Percentiles rank a stretch among this genome's conserved stretches.
Evolutionary conservation across 2,329 filamentous ascomycete species (phyloP).

Genomic region (Achaetomium macrosporum): DNA sequence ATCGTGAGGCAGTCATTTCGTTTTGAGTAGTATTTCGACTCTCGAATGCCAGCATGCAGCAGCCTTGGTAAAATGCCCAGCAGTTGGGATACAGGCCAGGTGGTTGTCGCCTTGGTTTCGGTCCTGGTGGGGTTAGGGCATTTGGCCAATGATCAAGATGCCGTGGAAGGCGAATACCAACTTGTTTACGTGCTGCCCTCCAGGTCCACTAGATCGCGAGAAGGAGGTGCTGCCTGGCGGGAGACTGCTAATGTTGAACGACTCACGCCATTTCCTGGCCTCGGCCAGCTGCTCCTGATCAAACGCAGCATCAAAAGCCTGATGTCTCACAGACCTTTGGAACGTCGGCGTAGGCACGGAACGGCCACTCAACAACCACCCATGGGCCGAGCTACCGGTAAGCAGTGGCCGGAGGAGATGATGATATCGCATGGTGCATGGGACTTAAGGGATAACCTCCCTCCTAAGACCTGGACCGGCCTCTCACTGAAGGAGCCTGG

Average conservation of each 20-base stretch:
- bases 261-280: conserved; percentile 46
- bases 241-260: conserved; percentile 39
- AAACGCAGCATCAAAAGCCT: conserved; percentile 37
- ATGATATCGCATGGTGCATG: neutral
- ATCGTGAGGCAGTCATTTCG: conserved; percentile 49
- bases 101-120: conserved; percentile 53
- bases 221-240: conserved; percentile 49
- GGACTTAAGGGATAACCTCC: no score
- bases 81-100: conserved; percentile 45
- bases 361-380: neutral
- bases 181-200: conserved; percentile 60
- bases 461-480: neutral
- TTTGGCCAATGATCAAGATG: neutral
- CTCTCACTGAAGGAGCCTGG: no score
- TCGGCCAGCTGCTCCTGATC: conserved; percentile 46
- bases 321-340: conserved; percentile 17
- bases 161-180: conserved; percentile 28
- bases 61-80: conserved; percentile 40
- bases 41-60: conserved; percentile 41
- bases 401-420: neutral
- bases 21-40: conserved; percentile 49
- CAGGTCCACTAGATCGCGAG: conserved; percentile 55
- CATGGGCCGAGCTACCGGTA: neutral
- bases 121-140: conserved; percentile 38
- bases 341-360: neutral